Percentiles rank a stretch among this genome's conserved stretches.
These are phyloP conservation scores for Oxytropis ochrocephala DNA, from an alignment of 306 rosid species.

Conservation along the genomic window DNA sequence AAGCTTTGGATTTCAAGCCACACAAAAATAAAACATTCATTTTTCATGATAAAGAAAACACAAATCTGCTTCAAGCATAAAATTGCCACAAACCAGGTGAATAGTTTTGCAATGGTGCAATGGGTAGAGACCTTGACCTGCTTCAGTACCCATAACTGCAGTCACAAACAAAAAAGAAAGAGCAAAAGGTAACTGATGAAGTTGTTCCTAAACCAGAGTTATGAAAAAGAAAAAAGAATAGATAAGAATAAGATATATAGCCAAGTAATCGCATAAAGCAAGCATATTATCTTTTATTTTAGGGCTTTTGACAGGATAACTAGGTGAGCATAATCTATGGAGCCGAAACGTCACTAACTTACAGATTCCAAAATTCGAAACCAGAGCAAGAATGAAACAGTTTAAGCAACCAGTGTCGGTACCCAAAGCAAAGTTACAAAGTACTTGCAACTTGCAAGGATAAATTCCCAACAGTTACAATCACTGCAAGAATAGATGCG, in stretches of 20 bases:
- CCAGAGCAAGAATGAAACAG: not conserved
- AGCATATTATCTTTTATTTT: not conserved
- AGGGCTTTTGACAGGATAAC: not conserved
- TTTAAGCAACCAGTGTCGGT: not conserved
- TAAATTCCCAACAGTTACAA: not conserved
- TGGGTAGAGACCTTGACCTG: slow-evolving; percentile 41
- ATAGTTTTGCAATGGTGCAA: slow-evolving; percentile 53
- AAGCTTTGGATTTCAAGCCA: not conserved
- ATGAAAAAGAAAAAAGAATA: not conserved
- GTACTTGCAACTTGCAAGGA: not conserved
- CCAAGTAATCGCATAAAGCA: not conserved
- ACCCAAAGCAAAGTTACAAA: not conserved
- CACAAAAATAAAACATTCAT: not conserved
- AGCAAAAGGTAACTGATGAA: not conserved
- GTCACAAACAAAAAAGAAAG: not conserved
- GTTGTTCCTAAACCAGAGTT: not conserved
- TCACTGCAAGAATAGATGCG: not conserved
- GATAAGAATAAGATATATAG: not conserved
- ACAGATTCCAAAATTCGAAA: not conserved
- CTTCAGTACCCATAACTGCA: slow-evolving; percentile 45
- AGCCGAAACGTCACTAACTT: not conserved
- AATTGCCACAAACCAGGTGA: slow-evolving; percentile 48
- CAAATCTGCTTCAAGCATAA: not conserved
- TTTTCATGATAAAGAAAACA: not conserved
- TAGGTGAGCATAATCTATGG: not conserved